Conservation (phyloP, 768 basidiomycete species). For the Termitomyces titanicus region DNA sequence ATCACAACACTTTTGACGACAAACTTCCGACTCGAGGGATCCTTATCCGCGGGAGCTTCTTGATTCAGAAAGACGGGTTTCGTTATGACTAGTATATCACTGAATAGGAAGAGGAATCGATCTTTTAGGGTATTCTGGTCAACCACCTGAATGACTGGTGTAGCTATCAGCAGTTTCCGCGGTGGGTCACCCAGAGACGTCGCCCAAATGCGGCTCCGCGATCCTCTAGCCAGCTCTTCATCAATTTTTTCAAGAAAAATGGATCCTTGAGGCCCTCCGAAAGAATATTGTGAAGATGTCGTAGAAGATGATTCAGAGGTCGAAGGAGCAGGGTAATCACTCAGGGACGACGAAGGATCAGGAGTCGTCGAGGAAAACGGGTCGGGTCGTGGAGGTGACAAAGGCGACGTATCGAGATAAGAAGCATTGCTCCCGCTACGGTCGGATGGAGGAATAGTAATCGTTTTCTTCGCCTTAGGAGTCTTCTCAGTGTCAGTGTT, state of each 20-base stretch:
- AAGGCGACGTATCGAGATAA: constrained; percentile 32
- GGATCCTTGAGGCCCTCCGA: constrained; percentile 43
- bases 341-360: constrained; percentile 74
- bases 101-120: constrained; percentile 96
- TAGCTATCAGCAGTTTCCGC: constrained; percentile 78
- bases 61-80: constrained; percentile 80
- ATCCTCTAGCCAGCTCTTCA: constrained; percentile 61
- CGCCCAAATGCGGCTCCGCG: constrained; percentile 56
- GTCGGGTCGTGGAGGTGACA: constrained; percentile 45
- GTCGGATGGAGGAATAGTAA: constrained; percentile 22
- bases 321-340: constrained; percentile 65
- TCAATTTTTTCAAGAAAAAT: constrained; percentile 67
- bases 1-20: constrained; percentile 88
- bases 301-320: constrained; percentile 73
- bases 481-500: constrained; percentile 36
- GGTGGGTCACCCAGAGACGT: constrained; percentile 80
- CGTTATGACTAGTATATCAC: constrained; percentile 87
- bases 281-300: constrained; percentile 66
- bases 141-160: constrained; percentile 90
- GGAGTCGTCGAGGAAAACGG: constrained; percentile 64
- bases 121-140: constrained; percentile 94
- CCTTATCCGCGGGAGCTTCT: constrained; percentile 58
- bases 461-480: constrained; percentile 34
- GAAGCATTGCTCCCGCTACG: constrained; percentile 17
- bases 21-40: constrained; percentile 74